Evolutionary conservation across 768 basidiomycete species (phyloP).

Genomic region (Boletus subparvulus): DNA sequence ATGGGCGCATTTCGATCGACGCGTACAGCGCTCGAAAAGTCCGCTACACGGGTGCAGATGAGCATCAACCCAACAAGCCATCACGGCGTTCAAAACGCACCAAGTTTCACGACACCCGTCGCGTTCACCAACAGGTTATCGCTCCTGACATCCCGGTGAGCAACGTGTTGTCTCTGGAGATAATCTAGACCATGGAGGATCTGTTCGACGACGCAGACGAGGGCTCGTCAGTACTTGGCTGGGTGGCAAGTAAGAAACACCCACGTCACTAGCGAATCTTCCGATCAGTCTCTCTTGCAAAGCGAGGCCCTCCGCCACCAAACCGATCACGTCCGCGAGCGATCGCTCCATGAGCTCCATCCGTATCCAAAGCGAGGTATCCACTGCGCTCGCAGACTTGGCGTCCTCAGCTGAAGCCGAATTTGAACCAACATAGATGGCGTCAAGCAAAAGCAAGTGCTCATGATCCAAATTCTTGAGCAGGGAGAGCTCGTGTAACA

Average conservation of each 20-base stretch:
- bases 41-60: slow-evolving; percentile 45
- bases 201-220: slow-evolving; percentile 35
- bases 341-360: slow-evolving; percentile 93
- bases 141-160: slow-evolving; percentile 81
- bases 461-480: slow-evolving; percentile 58
- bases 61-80: not conserved
- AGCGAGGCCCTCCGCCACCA: slow-evolving; percentile 60
- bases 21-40: slow-evolving; percentile 76
- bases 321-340: slow-evolving; percentile 73
- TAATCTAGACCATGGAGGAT: slow-evolving; percentile 64
- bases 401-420: slow-evolving; percentile 31
- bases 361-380: slow-evolving; percentile 75
- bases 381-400: slow-evolving; percentile 23
- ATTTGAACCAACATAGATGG: slow-evolving; percentile 61
- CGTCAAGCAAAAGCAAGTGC: slow-evolving; percentile 67
- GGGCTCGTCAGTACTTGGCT: not conserved
- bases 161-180: slow-evolving; percentile 63
- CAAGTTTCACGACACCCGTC: slow-evolving; percentile 70
- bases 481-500: slow-evolving; percentile 59
- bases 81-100: slow-evolving; percentile 39
- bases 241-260: slow-evolving; percentile 29
- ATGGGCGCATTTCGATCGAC: slow-evolving; percentile 52
- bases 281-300: slow-evolving; percentile 70
- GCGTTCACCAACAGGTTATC: slow-evolving; percentile 77
- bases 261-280: slow-evolving; percentile 73